These are phyloP conservation scores for Ligustrum vulgare DNA, from an alignment of 257 asterid species.

Conservation along the genomic window DNA sequence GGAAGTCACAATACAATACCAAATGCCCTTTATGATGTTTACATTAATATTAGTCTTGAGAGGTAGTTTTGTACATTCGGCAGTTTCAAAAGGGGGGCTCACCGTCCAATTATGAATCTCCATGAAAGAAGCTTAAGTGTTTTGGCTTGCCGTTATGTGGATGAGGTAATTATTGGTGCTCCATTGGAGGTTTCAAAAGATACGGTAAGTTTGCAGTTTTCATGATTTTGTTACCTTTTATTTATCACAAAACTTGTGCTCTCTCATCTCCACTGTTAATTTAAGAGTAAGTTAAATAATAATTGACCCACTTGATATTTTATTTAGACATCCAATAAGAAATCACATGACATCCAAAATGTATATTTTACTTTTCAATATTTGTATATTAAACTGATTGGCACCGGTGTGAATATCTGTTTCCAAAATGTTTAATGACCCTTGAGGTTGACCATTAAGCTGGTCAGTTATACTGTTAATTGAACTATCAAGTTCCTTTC, in stretches of 20 bases:
- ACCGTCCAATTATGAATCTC: conserved; percentile 99
- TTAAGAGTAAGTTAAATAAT: background rate
- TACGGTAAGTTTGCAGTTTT: conserved; percentile 55
- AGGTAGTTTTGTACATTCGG: background rate
- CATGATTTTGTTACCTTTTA: conserved; percentile 11
- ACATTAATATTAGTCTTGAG: background rate
- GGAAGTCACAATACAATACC: background rate
- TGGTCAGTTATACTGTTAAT: background rate
- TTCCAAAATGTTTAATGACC: background rate
- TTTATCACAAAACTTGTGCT: conserved; percentile 14
- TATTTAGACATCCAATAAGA: background rate
- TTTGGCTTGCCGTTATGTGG: conserved; percentile 93
- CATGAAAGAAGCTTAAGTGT: conserved; percentile 99
- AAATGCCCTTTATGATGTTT: background rate
- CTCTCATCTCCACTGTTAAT: conserved; percentile 7
- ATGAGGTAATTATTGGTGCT: conserved; percentile 98
- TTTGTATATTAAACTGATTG: background rate
- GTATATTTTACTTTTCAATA: background rate
- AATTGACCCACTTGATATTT: background rate
- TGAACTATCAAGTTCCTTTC: background rate
- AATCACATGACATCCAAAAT: background rate
- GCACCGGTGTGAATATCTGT: background rate
- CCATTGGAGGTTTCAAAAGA: conserved; percentile 97
- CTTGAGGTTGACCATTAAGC: background rate
- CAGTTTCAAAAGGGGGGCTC: conserved; percentile 89